Conservation (phyloP, 2,329 filamentous ascomycete species). For the Penicillium sp. region DNA sequence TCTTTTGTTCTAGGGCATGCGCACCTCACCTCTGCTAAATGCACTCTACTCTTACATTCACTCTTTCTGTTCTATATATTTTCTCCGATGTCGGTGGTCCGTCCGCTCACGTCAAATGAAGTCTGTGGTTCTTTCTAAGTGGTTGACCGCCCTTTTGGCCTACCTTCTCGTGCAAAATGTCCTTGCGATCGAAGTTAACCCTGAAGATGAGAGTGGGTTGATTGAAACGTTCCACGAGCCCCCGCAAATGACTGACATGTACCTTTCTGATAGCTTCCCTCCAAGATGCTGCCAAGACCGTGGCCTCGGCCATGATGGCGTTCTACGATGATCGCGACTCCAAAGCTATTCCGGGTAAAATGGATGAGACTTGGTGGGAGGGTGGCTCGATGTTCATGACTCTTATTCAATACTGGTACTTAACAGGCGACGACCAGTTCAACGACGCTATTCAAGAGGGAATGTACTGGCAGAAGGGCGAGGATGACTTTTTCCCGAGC, state of each 20-base stretch:
- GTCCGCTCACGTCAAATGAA: conserved; percentile 4
- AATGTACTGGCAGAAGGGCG: conserved; percentile 30
- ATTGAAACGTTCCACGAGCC: background rate
- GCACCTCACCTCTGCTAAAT: background rate
- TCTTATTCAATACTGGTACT: conserved; percentile 68
- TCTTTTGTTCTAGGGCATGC: background rate
- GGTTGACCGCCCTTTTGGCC: background rate
- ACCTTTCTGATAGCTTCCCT: conserved; percentile 33
- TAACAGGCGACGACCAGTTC: conserved; percentile 64
- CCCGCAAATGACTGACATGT: conserved; percentile 3
- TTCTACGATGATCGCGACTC: conserved; percentile 54
- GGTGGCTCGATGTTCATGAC: conserved; percentile 68
- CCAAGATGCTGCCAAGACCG: conserved; percentile 38
- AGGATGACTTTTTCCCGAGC: conserved; percentile 31
- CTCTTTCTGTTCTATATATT: conserved; percentile 3
- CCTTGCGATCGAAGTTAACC: conserved; percentile 1
- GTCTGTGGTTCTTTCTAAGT: conserved; percentile 1
- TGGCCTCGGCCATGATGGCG: conserved; percentile 51
- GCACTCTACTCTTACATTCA: background rate
- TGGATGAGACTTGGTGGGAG: conserved; percentile 76
- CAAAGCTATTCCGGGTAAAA: conserved; percentile 51
- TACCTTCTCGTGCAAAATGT: conserved; percentile 1
- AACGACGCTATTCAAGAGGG: conserved; percentile 55
- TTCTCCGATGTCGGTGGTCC: conserved; percentile 5
- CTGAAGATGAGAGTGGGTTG: conserved; percentile 6